Base-by-base conservation (phyloP, 805 yeast genomes). In the Yarrowia alimentaria region DNA sequence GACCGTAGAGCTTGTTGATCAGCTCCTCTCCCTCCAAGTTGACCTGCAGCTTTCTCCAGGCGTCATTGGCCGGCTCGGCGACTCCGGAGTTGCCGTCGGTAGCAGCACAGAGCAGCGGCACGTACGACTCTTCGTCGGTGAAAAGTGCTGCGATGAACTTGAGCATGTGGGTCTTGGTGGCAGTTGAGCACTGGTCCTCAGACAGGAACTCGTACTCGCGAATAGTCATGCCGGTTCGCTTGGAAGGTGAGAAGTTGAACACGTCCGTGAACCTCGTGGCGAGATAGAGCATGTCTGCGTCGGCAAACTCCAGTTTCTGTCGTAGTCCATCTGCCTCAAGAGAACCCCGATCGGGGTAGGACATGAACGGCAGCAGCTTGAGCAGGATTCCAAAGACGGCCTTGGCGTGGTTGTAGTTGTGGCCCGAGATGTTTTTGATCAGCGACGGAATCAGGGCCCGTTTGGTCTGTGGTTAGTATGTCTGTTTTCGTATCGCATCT, bases 91-190 rank as follows among this genome's bases (percentile, higher is more conserved):
- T 70, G 0, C 75, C 61, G 60, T 86, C 95, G 11, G 76, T 72
- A 3, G 83, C 70, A 0, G 85, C 95, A 22, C 85, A 71, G 3
- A 85, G 61, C 1, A 81, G 66, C 2, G 85, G 79, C 6, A 79
- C 57, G 6, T 72, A 63, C 20, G 76, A 60, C 14, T 63, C 49
- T 3, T 62, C 60, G 5, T 69, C 69, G n/a, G 68, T 58, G 38
- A 74, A 70, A 0, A 76, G 77, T 53, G 67, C 56, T 49, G 76
- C 66, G 34, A 60, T 52, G 61, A 60, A 43, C 18, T 31, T 43
- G 30, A 43, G 30, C 21, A 43, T 21, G 13, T 43, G 50, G 12
- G 19, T 30, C 17, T 43, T 43, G 20, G 24, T 16, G 11, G 3
- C 50, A 4, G 50, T 43, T 28, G 37, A 26, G 37, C 37, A 30